Evolutionary conservation across 352 stramenopile species (phyloP).

Genomic region (Plasmopara halstedii): DNA sequence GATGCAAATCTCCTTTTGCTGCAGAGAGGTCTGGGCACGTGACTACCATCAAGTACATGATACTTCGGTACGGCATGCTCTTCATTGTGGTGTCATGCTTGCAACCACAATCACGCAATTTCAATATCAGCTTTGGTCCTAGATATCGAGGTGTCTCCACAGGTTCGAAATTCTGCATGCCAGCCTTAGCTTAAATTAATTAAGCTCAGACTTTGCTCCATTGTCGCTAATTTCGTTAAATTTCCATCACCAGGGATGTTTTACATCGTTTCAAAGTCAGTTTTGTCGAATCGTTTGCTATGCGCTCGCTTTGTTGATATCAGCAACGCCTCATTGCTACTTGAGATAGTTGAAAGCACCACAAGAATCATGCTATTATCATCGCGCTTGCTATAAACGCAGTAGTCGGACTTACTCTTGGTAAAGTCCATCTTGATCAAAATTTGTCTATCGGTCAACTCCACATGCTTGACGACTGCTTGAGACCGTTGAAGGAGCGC

Average conservation of each 20-base stretch:
- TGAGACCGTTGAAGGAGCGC: background rate
- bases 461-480: background rate
- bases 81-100: background rate
- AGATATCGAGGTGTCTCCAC: background rate
- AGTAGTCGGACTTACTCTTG: background rate
- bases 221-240: background rate
- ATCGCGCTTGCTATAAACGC: background rate
- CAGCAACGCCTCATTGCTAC: background rate
- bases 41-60: background rate
- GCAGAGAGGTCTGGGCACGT: background rate
- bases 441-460: background rate
- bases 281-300: background rate
- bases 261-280: background rate
- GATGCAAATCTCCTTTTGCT: background rate
- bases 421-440: background rate
- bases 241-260: background rate
- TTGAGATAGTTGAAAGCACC: background rate
- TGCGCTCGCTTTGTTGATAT: background rate
- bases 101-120: background rate
- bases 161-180: background rate
- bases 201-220: background rate
- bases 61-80: background rate
- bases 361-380: background rate
- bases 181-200: background rate
- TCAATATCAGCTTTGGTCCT: background rate